Percentiles rank a stretch among this genome's conserved stretches.
Evolutionary conservation across 2,329 filamentous ascomycete species (phyloP).

Genomic region (Triangularia setosa): DNA sequence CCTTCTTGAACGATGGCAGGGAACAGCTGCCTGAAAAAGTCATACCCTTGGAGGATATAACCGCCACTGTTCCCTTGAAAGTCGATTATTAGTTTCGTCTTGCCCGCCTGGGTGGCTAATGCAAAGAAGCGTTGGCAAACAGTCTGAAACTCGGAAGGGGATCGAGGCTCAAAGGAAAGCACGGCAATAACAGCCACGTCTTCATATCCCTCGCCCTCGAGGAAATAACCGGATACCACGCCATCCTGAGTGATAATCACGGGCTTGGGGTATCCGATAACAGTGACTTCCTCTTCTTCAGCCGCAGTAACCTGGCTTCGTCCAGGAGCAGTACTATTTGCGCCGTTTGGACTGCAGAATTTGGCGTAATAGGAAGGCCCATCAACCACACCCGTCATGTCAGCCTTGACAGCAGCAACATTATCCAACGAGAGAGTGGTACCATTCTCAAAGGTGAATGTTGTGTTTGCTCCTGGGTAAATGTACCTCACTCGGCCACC

Average conservation of each 20-base stretch:
- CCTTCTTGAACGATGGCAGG: constrained; percentile 39
- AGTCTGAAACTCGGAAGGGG: constrained; percentile 34
- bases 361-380: constrained; percentile 33
- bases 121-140: constrained; percentile 34
- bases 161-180: constrained; percentile 27
- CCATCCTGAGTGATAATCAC: constrained; percentile 29
- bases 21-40: constrained; percentile 57
- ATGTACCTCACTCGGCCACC: constrained; percentile 31
- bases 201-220: constrained; percentile 26
- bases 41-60: constrained; percentile 55
- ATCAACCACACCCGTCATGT: constrained; percentile 31
- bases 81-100: constrained; percentile 59
- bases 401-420: constrained; percentile 29
- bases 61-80: constrained; percentile 57
- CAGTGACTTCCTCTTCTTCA: constrained; percentile 6
- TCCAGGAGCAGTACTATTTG: neutral
- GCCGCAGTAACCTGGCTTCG: neutral
- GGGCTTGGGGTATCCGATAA: constrained; percentile 30
- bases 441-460: constrained; percentile 37
- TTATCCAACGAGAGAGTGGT: constrained; percentile 31
- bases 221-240: constrained; percentile 34
- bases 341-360: constrained; percentile 30
- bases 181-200: constrained; percentile 34
- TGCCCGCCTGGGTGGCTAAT: constrained; percentile 41
- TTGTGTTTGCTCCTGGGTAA: constrained; percentile 34